Evolutionary conservation across 176 grass and related monocot genomes (phyloP).

Genomic region (Stipa capillata): DNA sequence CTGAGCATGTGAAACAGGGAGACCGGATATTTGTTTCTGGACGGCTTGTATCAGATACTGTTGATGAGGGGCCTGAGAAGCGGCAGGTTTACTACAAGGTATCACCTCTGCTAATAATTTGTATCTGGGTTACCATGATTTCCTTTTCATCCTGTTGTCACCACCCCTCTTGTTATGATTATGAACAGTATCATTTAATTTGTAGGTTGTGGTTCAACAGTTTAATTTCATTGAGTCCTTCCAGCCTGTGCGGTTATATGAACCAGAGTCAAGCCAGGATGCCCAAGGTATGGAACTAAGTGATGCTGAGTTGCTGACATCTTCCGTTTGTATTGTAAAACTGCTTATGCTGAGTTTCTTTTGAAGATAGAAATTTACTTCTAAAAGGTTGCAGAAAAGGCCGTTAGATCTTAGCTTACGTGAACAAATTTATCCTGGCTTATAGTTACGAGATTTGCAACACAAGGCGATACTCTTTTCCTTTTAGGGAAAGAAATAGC

Average conservation of each 20-base stretch:
- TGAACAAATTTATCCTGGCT: background rate
- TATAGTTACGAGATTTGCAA: background rate
- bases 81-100: constrained; percentile 81
- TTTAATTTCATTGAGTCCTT: constrained; percentile 67
- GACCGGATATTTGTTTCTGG: constrained; percentile 73
- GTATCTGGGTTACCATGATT: background rate
- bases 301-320: background rate
- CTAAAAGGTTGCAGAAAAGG: background rate
- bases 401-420: background rate
- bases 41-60: constrained; percentile 70
- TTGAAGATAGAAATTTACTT: background rate
- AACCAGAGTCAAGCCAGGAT: constrained; percentile 38
- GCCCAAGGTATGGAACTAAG: constrained; percentile 44
- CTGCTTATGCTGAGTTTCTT: background rate
- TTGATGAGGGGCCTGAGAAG: constrained; percentile 58
- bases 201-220: constrained; percentile 75
- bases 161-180: background rate
- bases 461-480: background rate
- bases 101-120: background rate
- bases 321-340: background rate
- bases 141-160: background rate
- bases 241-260: constrained; percentile 53
- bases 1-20: constrained; percentile 73
- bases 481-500: background rate
- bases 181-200: constrained; percentile 4